Evolutionary conservation across 2,329 filamentous ascomycete genomes (phyloP).

Genomic region (Ophiocordyceps unilateralis): DNA sequence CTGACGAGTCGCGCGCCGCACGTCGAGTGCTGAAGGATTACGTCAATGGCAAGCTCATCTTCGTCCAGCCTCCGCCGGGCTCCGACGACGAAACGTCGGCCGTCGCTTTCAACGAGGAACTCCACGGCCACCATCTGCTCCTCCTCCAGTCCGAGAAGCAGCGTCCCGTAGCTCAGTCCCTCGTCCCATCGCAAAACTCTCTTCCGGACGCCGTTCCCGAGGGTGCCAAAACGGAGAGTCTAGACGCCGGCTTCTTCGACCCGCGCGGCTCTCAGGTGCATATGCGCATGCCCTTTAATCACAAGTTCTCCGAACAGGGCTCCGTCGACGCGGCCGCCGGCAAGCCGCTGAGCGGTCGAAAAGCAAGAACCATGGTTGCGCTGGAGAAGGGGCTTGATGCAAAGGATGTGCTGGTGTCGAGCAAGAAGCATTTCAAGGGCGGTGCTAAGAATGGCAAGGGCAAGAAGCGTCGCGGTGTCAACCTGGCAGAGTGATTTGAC

Average conservation of each 20-base stretch:
- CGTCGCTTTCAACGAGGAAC: slow-evolving; percentile 67
- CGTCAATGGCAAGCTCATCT: slow-evolving; percentile 87
- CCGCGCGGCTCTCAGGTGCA: slow-evolving; percentile 45
- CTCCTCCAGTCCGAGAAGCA: neutral
- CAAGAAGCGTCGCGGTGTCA: slow-evolving; percentile 1
- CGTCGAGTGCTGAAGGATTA: slow-evolving; percentile 91
- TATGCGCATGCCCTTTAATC: slow-evolving; percentile 66
- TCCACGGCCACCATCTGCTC: slow-evolving; percentile 52
- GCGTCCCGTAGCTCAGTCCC: slow-evolving; percentile 17
- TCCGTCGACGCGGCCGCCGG: slow-evolving; percentile 13
- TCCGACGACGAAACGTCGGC: slow-evolving; percentile 38
- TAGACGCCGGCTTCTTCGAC: slow-evolving; percentile 86
- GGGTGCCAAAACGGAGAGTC: slow-evolving; percentile 55
- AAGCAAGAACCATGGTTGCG: slow-evolving; percentile 64
- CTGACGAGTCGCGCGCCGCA: slow-evolving; percentile 83
- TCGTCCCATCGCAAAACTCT: slow-evolving; percentile 9
- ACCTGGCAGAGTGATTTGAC: neutral
- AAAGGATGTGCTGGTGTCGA: slow-evolving; percentile 48
- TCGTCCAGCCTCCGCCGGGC: slow-evolving; percentile 69
- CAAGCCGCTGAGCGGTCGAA: slow-evolving; percentile 67
- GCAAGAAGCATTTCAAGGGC: slow-evolving; percentile 95
- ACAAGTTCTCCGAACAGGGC: slow-evolving; percentile 77
- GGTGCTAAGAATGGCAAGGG: slow-evolving; percentile 40
- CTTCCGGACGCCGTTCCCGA: slow-evolving; percentile 28
- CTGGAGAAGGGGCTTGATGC: slow-evolving; percentile 74